Percentiles rank a stretch among this genome's conserved stretches.
Conservation (phyloP, 768 basidiomycete species). For the Boletus speciosus region DNA sequence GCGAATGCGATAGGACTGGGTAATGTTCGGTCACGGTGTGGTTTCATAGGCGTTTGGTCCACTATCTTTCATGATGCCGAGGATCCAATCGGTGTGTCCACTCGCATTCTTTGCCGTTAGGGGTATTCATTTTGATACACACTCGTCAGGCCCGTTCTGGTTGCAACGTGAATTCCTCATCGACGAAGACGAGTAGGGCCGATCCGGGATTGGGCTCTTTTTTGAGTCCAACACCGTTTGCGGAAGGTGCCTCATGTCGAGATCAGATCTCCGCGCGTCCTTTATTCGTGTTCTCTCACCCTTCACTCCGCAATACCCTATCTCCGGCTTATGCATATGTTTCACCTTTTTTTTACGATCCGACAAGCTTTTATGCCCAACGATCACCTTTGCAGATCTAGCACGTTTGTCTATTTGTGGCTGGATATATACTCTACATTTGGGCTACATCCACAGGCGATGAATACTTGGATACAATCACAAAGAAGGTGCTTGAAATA, state of each 20-base stretch:
- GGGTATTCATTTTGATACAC: background rate
- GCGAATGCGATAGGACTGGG: conserved; percentile 64
- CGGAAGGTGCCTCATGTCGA: background rate
- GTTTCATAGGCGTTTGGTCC: conserved; percentile 55
- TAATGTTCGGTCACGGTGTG: conserved; percentile 53
- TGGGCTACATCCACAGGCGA: background rate
- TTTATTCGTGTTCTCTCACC: background rate
- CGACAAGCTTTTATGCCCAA: background rate
- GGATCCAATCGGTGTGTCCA: conserved; percentile 44
- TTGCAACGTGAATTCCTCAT: conserved; percentile 22
- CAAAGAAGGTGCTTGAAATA: background rate
- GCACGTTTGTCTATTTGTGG: background rate
- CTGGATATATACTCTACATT: conserved; percentile 1
- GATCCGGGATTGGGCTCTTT: background rate
- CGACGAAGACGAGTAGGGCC: conserved; percentile 23
- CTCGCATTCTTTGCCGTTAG: background rate
- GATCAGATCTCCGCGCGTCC: background rate
- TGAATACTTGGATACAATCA: background rate
- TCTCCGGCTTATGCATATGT: background rate
- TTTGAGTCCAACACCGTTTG: background rate
- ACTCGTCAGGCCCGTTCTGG: conserved; percentile 28
- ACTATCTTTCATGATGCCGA: conserved; percentile 44
- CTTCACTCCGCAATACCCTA: background rate
- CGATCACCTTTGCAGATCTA: background rate
- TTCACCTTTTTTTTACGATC: background rate